A percentile compares a stretch with the other conserved stretches of the same genome.
phyloP scores from a whole-genome alignment of 139 green algal genomes.

The Astrephomene gubernaculifera region DNA sequence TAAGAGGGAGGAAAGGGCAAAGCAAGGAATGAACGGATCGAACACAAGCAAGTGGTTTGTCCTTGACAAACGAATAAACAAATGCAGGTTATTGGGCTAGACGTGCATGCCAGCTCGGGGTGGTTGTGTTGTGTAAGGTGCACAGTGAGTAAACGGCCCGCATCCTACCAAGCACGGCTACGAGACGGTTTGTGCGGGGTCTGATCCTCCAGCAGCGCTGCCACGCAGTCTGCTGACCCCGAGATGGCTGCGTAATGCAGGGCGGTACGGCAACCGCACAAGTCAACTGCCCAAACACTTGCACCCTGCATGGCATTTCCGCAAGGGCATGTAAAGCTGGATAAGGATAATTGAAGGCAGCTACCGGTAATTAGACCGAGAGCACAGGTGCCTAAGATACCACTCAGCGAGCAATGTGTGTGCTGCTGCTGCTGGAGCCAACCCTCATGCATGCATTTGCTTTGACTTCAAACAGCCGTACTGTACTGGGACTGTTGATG shows the following conservation, averaged over 20 bases:
- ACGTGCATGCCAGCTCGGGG: neutral
- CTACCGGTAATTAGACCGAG: neutral
- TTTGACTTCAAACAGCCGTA: neutral
- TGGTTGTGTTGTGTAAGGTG: no score
- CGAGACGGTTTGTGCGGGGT: neutral
- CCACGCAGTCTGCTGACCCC: neutral
- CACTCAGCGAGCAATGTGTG: neutral
- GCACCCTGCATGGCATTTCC: constrained; percentile 43
- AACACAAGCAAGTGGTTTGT: no score
- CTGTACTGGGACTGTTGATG: no score
- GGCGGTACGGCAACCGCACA: constrained; percentile 34
- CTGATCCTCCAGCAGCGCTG: neutral
- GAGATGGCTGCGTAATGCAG: constrained; percentile 20
- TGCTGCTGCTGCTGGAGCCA: neutral
- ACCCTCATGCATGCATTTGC: neutral
- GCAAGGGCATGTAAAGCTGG: neutral
- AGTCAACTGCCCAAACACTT: constrained; percentile 54
- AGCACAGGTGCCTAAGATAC: neutral
- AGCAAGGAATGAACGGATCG: no score
- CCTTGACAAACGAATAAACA: no score
- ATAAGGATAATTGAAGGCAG: neutral
- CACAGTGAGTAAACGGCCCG: no score
- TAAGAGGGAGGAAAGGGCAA: no score
- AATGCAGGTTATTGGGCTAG: neutral
- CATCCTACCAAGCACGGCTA: neutral